Evolutionary conservation across 2,329 filamentous ascomycete species (phyloP).

Genomic region (Fusarium circinatum): DNA sequence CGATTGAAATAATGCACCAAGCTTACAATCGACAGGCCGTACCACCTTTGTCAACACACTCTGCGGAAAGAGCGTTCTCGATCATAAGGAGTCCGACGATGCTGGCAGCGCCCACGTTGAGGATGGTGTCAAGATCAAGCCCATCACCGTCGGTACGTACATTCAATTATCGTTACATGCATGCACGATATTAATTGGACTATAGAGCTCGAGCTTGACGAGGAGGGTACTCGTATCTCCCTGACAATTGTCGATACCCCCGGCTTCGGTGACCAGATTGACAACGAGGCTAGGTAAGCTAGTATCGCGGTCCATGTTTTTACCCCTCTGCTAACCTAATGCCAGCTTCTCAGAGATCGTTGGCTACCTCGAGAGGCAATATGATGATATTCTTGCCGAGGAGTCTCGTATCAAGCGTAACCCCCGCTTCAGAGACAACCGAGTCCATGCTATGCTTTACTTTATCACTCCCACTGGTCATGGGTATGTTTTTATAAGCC

Average conservation of each 20-base stretch:
- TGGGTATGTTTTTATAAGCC: constrained; percentile 67
- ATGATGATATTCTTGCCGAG: constrained; percentile 98
- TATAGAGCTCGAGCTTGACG: constrained; percentile 90
- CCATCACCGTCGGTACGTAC: constrained; percentile 86
- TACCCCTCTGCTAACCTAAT: constrained; percentile 11
- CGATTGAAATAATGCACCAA: constrained; percentile 21
- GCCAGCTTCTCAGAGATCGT: constrained; percentile 94
- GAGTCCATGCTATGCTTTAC: constrained; percentile 97
- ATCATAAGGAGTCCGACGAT: constrained; percentile 94
- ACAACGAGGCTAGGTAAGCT: constrained; percentile 93
- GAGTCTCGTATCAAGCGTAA: constrained; percentile 99
- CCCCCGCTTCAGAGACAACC: constrained; percentile 98
- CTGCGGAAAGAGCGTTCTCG: constrained; percentile 91
- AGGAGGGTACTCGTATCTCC: constrained; percentile 97
- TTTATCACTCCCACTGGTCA: constrained; percentile 99
- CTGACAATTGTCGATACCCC: constrained; percentile 98
- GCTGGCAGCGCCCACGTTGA: constrained; percentile 88
- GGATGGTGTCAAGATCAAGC: constrained; percentile 98
- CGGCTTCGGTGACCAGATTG: constrained; percentile 98
- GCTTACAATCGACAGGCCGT: constrained; percentile 71
- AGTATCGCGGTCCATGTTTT: neutral
- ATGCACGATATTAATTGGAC: constrained; percentile 43
- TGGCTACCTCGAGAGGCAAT: constrained; percentile 98
- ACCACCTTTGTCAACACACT: constrained; percentile 99
- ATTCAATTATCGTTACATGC: neutral